phyloP scores from a whole-genome alignment of 176 grass and related monocot genomes.

The Aegilops longissima region DNA sequence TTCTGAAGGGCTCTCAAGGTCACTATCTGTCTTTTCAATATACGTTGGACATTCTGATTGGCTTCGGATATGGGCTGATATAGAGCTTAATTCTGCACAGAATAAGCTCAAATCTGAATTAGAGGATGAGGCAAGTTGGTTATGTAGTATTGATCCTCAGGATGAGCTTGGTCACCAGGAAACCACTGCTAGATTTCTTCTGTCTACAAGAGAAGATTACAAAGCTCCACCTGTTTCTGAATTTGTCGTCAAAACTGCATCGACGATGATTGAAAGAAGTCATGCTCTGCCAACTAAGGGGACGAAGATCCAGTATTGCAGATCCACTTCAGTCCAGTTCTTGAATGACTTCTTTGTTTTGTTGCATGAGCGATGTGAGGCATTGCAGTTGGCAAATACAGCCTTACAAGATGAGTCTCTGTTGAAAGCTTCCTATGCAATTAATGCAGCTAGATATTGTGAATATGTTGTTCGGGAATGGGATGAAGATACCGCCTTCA shows the following conservation, averaged over 20 bases:
- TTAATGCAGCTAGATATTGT: constrained; percentile 64
- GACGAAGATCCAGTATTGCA: constrained; percentile 62
- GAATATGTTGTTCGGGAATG: constrained; percentile 75
- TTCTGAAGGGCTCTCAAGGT: constrained; percentile 60
- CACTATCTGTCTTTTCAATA: constrained; percentile 75
- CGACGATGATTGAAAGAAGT: constrained; percentile 75
- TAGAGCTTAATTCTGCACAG: constrained; percentile 69
- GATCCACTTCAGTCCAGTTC: constrained; percentile 60
- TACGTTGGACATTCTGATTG: constrained; percentile 81
- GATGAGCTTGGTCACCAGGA: constrained; percentile 37
- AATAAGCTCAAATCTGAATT: constrained; percentile 68
- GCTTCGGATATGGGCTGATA: constrained; percentile 77
- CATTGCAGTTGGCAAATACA: constrained; percentile 48
- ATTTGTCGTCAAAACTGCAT: constrained; percentile 73
- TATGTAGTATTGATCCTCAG: constrained; percentile 36
- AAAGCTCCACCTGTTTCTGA: constrained; percentile 78
- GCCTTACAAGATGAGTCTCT: constrained; percentile 59
- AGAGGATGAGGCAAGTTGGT: constrained; percentile 61
- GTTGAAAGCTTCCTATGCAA: constrained; percentile 52
- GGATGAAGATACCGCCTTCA: constrained; percentile 71
- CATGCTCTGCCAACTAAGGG: constrained; percentile 50
- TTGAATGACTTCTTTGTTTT: constrained; percentile 73
- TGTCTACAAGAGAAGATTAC: constrained; percentile 80
- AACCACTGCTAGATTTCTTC: constrained; percentile 51
- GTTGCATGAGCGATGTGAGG: constrained; percentile 55